These are phyloP conservation scores for Panicum virgatum DNA, from an alignment of 202 grass and related monocot species.

Conservation along the genomic window DNA sequence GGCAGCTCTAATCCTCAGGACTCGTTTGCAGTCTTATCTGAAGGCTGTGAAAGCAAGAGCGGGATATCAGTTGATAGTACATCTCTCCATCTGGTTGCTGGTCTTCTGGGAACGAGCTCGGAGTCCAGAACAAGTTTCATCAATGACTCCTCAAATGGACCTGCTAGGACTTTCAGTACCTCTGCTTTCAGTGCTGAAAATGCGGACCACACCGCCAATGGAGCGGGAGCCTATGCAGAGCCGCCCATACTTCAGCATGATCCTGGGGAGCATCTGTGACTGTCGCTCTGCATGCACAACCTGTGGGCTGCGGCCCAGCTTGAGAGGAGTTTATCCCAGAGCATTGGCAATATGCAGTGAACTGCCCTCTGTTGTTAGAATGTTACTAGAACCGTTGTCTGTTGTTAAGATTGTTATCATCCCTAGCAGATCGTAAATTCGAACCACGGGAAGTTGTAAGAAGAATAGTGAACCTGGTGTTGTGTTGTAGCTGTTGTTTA, in stretches of 20 bases:
- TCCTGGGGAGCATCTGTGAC: slow-evolving; percentile 25
- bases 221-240: background rate
- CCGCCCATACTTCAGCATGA: slow-evolving; percentile 35
- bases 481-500: background rate
- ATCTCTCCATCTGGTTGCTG: background rate
- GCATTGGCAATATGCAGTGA: background rate
- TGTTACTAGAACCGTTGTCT: background rate
- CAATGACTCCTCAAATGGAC: slow-evolving; percentile 4
- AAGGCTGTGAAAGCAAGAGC: slow-evolving; percentile 11
- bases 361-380: background rate
- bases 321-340: background rate
- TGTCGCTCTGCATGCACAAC: background rate
- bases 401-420: background rate
- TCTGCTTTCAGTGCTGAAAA: background rate
- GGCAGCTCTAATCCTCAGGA: slow-evolving; percentile 4
- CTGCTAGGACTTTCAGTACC: background rate
- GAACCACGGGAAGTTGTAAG: background rate
- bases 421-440: background rate
- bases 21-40: slow-evolving; percentile 9
- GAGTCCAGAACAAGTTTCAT: slow-evolving; percentile 42
- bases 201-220: background rate
- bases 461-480: background rate
- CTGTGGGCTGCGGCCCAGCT: background rate
- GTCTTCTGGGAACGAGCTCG: slow-evolving; percentile 21
- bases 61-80: background rate